Base-by-base conservation (phyloP, 164 flowering plant genomes). In the Tetracentron sinense region DNA sequence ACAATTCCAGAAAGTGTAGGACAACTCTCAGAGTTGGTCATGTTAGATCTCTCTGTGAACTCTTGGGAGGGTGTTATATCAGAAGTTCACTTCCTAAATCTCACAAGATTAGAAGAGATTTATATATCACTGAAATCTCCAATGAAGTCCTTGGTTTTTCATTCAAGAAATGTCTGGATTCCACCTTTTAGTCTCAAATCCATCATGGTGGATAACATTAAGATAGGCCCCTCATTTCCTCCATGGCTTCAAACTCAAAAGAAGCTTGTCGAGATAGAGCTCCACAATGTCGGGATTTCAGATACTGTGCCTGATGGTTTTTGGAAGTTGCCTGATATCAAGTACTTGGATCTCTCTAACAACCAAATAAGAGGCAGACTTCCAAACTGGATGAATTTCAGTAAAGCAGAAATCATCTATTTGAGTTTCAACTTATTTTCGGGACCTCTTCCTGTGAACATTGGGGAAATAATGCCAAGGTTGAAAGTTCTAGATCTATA, bases 211-310 rank as follows among this genome's bases (percentile, higher is more conserved):
- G 42, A 7, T 19, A 17, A 28, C 23, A 47, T 52, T 25, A 15
- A 31, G 5, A 1, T 56, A 20, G 69, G 69, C 11, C 56, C 62
- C 3, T 49, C 25, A 10, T 65, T 65, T 47, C 62, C 62, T 7
- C 14, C 69, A 29, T 65, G 69, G 69, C 48, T 65, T 3, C 44
- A 46, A 65, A 22, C 17, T 4, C 56, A 57, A 27, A 31, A 20
- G 47, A 44, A 56, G 61, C 61, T 65, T 17, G 47, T 6, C 17
- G 22, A 53, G 4, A 1, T 56, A 27, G 8, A 5, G 12, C 28
- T 65, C 21, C 30, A 10, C 12, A 47, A 46, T 21, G 47, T 54
- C 30, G 46, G 55, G 31, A 56, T 56, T 33, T 44, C 62, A 10
- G 62, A 62, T 22, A 29, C 56, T 26, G 38, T 44, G 25, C 50